Evolutionary conservation across 805 yeast genomes (phyloP).

Genomic region (Phaffomyces opuntiae): DNA sequence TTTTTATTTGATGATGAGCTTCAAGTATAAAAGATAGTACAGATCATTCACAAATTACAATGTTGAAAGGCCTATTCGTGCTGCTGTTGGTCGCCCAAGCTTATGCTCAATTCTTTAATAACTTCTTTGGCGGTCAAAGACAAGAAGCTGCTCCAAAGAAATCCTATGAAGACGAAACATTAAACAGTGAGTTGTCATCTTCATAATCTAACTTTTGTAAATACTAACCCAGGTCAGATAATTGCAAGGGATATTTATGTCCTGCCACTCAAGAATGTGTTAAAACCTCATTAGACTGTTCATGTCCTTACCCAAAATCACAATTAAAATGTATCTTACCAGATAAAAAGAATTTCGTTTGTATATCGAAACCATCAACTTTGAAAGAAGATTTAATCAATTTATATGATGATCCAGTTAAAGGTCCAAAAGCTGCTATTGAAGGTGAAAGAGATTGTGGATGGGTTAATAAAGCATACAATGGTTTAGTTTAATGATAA

Average conservation of each 20-base stretch:
- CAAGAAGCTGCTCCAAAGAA: constrained; percentile 29
- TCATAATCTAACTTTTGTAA: neutral
- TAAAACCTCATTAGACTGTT: constrained; percentile 60
- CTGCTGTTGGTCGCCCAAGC: constrained; percentile 9
- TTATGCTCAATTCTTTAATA: constrained; percentile 33
- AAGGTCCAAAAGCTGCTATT: constrained; percentile 37
- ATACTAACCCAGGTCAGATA: constrained; percentile 17
- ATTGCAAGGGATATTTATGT: constrained; percentile 68
- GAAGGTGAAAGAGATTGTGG: constrained; percentile 72
- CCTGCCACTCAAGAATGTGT: constrained; percentile 83
- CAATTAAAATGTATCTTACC: constrained; percentile 80
- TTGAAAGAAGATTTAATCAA: constrained; percentile 29
- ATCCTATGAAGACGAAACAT: constrained; percentile 29
- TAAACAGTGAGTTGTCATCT: constrained; percentile 20
- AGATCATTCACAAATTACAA: too few relatives aligned
- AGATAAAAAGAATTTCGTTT: constrained; percentile 53
- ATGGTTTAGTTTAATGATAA: constrained; percentile 36
- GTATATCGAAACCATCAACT: constrained; percentile 76
- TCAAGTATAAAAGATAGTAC: neutral
- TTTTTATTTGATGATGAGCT: neutral
- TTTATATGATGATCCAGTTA: constrained; percentile 37
- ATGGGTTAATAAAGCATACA: constrained; percentile 72
- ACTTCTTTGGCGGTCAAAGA: constrained; percentile 36
- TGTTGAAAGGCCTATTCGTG: neutral
- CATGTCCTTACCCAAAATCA: constrained; percentile 84